Conservation (phyloP, 495 filamentous ascomycete genomes). For the Lentithecium fluviatile region DNA sequence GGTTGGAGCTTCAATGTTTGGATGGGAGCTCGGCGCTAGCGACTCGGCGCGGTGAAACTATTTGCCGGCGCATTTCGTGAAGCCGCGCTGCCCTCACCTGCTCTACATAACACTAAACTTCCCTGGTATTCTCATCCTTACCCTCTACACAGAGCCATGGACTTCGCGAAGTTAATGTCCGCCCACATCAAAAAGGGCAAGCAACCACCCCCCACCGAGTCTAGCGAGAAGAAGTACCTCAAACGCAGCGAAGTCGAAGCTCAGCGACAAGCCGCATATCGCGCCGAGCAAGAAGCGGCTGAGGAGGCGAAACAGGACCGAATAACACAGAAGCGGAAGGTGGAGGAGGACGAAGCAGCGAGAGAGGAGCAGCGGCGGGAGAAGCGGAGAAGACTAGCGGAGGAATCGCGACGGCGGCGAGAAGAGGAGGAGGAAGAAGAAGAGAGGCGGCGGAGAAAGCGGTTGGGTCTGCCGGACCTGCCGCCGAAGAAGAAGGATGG, state of each 20-base stretch:
- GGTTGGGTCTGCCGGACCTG: conserved; percentile 72
- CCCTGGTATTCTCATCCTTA: neutral
- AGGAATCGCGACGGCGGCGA: conserved; percentile 67
- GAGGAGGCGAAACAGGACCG: conserved; percentile 67
- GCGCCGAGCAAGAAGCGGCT: conserved; percentile 69
- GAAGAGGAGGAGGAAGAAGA: conserved; percentile 65
- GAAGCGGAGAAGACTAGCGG: conserved; percentile 75
- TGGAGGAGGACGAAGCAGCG: conserved; percentile 80
- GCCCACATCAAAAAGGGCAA: conserved; percentile 82
- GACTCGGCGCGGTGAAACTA: neutral
- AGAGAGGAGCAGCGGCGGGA: conserved; percentile 69
- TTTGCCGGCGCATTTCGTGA: neutral
- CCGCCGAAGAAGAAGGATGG: conserved; percentile 47
- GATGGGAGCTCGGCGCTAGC: neutral
- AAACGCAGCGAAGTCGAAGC: conserved; percentile 85
- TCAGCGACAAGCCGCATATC: conserved; percentile 75
- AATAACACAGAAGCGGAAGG: conserved; percentile 73
- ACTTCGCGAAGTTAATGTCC: conserved; percentile 90
- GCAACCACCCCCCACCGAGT: conserved; percentile 31
- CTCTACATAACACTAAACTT: neutral
- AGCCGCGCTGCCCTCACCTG: neutral
- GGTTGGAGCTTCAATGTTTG: neutral
- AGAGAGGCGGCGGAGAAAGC: conserved; percentile 56
- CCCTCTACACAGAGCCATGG: conserved; percentile 56
- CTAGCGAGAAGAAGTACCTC: conserved; percentile 70